Base-by-base conservation (phyloP, 768 basidiomycete genomes). In the Phaeolepiota aurea region DNA sequence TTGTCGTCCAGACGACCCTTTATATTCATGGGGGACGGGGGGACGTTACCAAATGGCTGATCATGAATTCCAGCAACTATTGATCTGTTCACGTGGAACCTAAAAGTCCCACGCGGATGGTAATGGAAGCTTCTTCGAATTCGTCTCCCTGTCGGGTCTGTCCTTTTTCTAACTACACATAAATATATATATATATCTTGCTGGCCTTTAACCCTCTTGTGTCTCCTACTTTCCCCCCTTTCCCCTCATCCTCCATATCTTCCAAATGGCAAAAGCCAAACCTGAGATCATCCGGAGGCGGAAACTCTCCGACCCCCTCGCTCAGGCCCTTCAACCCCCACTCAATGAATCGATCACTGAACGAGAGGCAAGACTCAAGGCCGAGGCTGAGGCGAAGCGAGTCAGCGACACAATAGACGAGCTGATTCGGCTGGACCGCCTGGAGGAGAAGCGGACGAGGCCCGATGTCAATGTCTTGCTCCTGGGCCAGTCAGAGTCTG, bases 401-500 rank as follows among this genome's bases (percentile, higher is more conserved):
- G 66, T 81, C 52, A 82, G 79, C 64, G 81, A 89, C 51, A 64
- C 66, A 15, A 91, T 91, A 52, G 87, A 91, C 61, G 79, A 82
- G 46, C 77, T 81, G 75, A 66, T 91, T 54, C 72, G 74, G 43
- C 64, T 68, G 48, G 87, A 89, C 52, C 62, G 71, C 43, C 71
- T 68, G 41, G 77, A 82, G 47, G 64, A 61, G 52, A 79, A 72
- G 62, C 79, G 72, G 57, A 56, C 60, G 28, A 77, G 71, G 47
- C 68, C 76, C 48, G 77, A 79, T 53, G 76, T 89, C 59, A 82
- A 81, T 54, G 76, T 90, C 39, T 66, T 90, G 41, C 69, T 90
- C 45, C 76, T 90, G 31, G 87, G 87, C 38, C 87, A 90, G 71
- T 88, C 87, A 46, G 87, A 89, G 70, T 87, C 84, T 52, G 87